Base-by-base conservation (phyloP, 1,284 basidiomycete genomes). In the Heterobasidion parviporum region DNA sequence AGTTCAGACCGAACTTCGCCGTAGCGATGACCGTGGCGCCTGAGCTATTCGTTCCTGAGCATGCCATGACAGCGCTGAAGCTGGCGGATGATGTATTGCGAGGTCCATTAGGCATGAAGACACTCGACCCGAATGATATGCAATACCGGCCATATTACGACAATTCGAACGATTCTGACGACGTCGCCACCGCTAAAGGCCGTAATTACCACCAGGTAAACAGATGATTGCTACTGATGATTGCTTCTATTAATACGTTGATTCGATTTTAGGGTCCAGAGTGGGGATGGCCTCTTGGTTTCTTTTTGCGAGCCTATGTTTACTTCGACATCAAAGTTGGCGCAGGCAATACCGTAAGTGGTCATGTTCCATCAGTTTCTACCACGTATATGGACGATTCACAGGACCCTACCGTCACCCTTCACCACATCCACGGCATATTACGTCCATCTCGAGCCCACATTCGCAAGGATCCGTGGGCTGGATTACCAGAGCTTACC, bases 21-120 rank as follows among this genome's bases (percentile, higher is more conserved):
- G 91, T 98, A 60, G 92, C 96, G 1, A 98, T 98, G 96, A 83
- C 89, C 6, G 94, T 98, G 41, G 96, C 96, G 1, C 96, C 96
- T 7, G 96, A 99, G 71, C 73, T 99, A 49, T 99, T 99, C 71
- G 82, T 93, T 56, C 82, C 83, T 5, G 70, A 81, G 54, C 88
- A 90, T 64, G 96, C 93, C 0, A 72, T 97, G 35, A 78, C 74
- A 6, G 92, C 93, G 0, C 74, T 98, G 41, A 78, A 81, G 59
- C 72, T 93, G 16, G 88, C 87, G 1, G 92, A 95, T 67, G 71
- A 85, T 62, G 75, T 85, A 38, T 74, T 98, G 32, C 81, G 90
- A 15, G 83, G 83, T 1, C 94, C 94, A 6, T 74, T 98, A 57
- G 94, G 94, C 1, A 94, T 97, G 91, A 94, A 88, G 77, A 98